Conservation (phyloP, 495 filamentous ascomycete genomes). For the Penicillium coprophilum region DNA sequence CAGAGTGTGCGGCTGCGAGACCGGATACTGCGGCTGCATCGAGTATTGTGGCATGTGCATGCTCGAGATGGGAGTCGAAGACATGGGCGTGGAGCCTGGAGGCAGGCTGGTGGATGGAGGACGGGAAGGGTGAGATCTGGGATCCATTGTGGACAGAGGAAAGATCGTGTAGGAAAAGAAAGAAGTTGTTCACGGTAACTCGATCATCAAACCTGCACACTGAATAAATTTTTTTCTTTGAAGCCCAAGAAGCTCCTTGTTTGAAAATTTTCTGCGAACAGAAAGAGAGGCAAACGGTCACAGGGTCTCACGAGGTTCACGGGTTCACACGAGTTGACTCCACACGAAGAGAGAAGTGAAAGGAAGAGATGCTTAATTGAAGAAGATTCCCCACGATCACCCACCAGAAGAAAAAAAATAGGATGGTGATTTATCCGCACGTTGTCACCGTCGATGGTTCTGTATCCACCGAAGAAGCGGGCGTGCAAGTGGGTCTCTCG, state of each 20-base stretch:
- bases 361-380: conserved; percentile 44
- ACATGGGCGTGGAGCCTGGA: conserved; percentile 50
- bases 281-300: conserved; percentile 15
- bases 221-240: conserved; percentile 12
- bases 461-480: conserved; percentile 48
- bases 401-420: conserved; percentile 36
- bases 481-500: conserved; percentile 48
- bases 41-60: conserved; percentile 53
- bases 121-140: conserved; percentile 55
- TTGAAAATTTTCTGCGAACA: conserved; percentile 27
- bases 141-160: conserved; percentile 48
- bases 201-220: conserved; percentile 45
- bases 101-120: conserved; percentile 57
- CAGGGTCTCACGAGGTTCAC: conserved; percentile 11
- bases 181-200: conserved; percentile 42
- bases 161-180: conserved; percentile 26
- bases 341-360: conserved; percentile 21
- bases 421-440: conserved; percentile 47
- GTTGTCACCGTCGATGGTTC: conserved; percentile 46
- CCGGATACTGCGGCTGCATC: conserved; percentile 59
- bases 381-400: conserved; percentile 46
- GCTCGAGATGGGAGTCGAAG: conserved; percentile 45
- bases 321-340: conserved; percentile 15
- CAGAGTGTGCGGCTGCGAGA: conserved; percentile 64
- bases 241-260: conserved; percentile 21